These are phyloP conservation scores for Alternaria incomplexa DNA, from an alignment of 2,329 filamentous ascomycete genomes.

Conservation along the genomic window DNA sequence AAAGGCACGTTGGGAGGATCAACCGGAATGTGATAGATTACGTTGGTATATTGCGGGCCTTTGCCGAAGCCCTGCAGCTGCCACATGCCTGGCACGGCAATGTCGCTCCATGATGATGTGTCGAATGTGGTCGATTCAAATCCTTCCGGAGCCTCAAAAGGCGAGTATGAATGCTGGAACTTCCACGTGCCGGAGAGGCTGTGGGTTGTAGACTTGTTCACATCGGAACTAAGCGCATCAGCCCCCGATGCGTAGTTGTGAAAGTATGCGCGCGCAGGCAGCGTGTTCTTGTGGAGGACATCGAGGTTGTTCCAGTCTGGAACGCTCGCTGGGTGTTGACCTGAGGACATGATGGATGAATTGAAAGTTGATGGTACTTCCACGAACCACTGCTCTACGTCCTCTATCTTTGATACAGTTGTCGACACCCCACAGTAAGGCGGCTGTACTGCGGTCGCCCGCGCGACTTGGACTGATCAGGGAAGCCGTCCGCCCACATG, in stretches of 20 bases:
- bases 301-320: constrained; percentile 69
- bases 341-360: constrained; percentile 27
- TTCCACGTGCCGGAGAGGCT: constrained; percentile 48
- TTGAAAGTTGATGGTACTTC: constrained; percentile 1
- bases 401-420: constrained; percentile 5
- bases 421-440: constrained; percentile 2
- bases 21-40: constrained; percentile 69
- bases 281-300: constrained; percentile 65
- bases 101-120: constrained; percentile 56
- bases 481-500: constrained; percentile 28
- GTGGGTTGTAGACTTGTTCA: constrained; percentile 40
- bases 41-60: constrained; percentile 71
- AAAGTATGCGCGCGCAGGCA: constrained; percentile 64
- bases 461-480: constrained; percentile 18
- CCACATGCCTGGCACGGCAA: constrained; percentile 72
- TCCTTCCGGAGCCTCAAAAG: constrained; percentile 43
- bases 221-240: constrained; percentile 55
- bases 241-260: constrained; percentile 58
- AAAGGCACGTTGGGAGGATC: constrained; percentile 67
- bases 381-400: neutral
- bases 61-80: constrained; percentile 71
- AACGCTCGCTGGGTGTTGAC: constrained; percentile 23
- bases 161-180: constrained; percentile 47
- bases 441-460: neutral
- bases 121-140: constrained; percentile 45